Evolutionary conservation across 345 rosid genomes (phyloP), one percentile per base, ranked within the genome.

Genomic region (Mercurialis annua): DNA sequence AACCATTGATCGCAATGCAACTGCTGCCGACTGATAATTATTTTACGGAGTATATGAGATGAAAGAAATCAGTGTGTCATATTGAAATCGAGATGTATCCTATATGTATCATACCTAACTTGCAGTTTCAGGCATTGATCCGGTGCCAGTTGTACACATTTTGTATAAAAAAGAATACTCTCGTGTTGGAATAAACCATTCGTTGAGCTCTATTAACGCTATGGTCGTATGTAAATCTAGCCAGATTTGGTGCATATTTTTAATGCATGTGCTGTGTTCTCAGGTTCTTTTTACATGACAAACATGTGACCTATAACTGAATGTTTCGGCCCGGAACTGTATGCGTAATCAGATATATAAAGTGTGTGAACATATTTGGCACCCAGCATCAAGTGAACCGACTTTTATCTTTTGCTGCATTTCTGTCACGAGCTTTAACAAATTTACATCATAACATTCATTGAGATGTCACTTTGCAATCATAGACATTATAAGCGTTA

Each of bases 81-180:
- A 65, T 52, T 53, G 24, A 38, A 53, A 53, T 60, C 60, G n/a
- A 40, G 69, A 60, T 14, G 2, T 66, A n/a, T 52, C 33, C 31
- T 65, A 52, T 51, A 42, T 52, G 69, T 66, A 53, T 43, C 48
- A 66, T 66, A 66, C 36, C 36, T 29, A 18, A 66, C 69, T 60
- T 53, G 11, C 30, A 48, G 8, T 17, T 56, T 16, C n/a, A 53
- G 69, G 48, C 49, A 36, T 26, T 40, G 50, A 26, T 51, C 14
- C n/a, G 6, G 21, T 65, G 69, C 60, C 60, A 17, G 33, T 23
- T 24, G 54, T 53, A 26, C n/a, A 5, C 17, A 50, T 53, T 20
- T 12, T 53, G 61, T 66, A 52, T 54, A 51, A 26, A 51, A 65
- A 23, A 16, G 17, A 15, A 16, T 38, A n/a, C 34, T 2, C 18